Evolutionary conservation across 2,329 filamentous ascomycete species (phyloP).

Genomic region (Raffaelea albimanens): DNA sequence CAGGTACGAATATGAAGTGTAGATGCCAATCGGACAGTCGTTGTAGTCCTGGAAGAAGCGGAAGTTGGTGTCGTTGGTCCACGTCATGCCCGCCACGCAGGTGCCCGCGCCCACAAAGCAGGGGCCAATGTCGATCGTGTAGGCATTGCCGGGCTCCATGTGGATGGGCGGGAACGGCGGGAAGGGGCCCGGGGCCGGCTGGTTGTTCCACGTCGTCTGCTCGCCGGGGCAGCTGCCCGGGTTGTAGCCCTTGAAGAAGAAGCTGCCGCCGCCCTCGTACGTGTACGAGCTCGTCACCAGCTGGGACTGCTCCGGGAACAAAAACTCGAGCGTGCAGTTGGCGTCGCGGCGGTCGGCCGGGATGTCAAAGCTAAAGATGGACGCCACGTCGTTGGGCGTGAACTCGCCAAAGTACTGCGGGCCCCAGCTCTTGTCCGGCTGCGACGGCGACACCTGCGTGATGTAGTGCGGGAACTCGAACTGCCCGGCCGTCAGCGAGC

Average conservation of each 20-base stretch:
- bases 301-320: slow-evolving; percentile 27
- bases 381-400: slow-evolving; percentile 22
- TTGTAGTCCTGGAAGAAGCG: slow-evolving; percentile 19
- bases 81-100: slow-evolving; percentile 9
- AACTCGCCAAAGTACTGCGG: slow-evolving; percentile 28
- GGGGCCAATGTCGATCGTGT: slow-evolving; percentile 22
- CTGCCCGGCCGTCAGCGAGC: slow-evolving; percentile 11
- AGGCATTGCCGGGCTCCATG: slow-evolving; percentile 23
- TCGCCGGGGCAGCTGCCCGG: slow-evolving; percentile 19
- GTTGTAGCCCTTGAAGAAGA: slow-evolving; percentile 17
- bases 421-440: slow-evolving; percentile 28
- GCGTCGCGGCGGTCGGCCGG: slow-evolving; percentile 26
- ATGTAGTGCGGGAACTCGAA: slow-evolving; percentile 24
- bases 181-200: slow-evolving; percentile 16
- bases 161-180: slow-evolving; percentile 9
- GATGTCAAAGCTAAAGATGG: slow-evolving; percentile 37
- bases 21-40: slow-evolving; percentile 19
- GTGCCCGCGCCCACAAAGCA: slow-evolving; percentile 20
- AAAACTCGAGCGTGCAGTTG: slow-evolving; percentile 36
- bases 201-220: slow-evolving; percentile 21
- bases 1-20: slow-evolving; percentile 8
- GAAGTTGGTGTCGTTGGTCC: slow-evolving; percentile 19
- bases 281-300: slow-evolving; percentile 24
- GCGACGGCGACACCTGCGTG: slow-evolving; percentile 18
- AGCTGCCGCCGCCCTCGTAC: slow-evolving; percentile 26